These are phyloP conservation scores for Beauveria caledonica DNA, from an alignment of 2,329 filamentous ascomycete genomes.

Conservation along the genomic window DNA sequence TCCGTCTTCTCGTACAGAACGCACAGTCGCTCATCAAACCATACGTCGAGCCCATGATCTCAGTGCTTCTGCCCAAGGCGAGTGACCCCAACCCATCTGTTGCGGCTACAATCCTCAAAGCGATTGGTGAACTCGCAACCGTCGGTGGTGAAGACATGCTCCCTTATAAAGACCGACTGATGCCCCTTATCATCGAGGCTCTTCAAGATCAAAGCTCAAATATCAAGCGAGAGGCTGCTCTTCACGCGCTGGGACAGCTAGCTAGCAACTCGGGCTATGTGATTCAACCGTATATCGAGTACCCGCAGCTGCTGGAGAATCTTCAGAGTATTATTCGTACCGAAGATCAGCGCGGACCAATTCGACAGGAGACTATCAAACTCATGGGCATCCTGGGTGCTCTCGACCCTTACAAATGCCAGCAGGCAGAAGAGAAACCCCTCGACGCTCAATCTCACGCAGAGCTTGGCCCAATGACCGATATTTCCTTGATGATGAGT, in stretches of 20 bases:
- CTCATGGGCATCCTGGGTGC: constrained; percentile 92
- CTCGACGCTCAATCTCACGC: constrained; percentile 67
- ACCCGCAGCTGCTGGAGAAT: constrained; percentile 86
- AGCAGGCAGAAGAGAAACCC: constrained; percentile 83
- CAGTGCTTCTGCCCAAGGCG: constrained; percentile 87
- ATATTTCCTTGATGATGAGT: constrained; percentile 97
- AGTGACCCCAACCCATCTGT: constrained; percentile 79
- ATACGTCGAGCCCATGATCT: constrained; percentile 94
- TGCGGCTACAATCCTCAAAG: constrained; percentile 88
- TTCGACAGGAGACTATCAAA: constrained; percentile 92
- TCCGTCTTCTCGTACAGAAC: constrained; percentile 87
- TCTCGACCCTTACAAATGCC: constrained; percentile 91
- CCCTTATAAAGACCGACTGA: constrained; percentile 80
- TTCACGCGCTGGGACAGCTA: constrained; percentile 84
- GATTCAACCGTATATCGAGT: constrained; percentile 90
- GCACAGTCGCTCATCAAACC: constrained; percentile 90
- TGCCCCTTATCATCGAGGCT: constrained; percentile 91
- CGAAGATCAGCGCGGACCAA: constrained; percentile 71
- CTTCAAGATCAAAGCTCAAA: constrained; percentile 90
- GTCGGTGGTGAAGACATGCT: constrained; percentile 94
- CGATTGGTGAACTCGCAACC: constrained; percentile 86
- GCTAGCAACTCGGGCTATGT: constrained; percentile 97
- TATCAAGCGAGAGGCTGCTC: constrained; percentile 80
- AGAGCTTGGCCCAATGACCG: constrained; percentile 63
- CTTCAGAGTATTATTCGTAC: constrained; percentile 90